Evolutionary conservation across 2,329 filamentous ascomycete genomes (phyloP).

Genomic region (Beauveria sp.): DNA sequence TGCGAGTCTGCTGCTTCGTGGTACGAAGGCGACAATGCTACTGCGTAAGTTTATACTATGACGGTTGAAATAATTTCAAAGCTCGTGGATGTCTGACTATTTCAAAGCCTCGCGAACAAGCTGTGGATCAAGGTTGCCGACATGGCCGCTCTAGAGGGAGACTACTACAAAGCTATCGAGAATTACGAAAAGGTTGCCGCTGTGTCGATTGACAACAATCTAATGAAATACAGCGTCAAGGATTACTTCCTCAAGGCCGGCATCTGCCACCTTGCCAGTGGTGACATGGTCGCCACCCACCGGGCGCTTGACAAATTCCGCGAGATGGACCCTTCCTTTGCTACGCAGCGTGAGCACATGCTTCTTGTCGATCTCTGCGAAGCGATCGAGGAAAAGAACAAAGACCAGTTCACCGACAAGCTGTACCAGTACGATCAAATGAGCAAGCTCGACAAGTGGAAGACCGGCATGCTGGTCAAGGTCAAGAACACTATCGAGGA

Average conservation of each 20-base stretch:
- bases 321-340: conserved; percentile 72
- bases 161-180: conserved; percentile 78
- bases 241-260: conserved; percentile 93
- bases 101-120: conserved; percentile 77
- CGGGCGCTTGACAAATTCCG: conserved; percentile 76
- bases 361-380: conserved; percentile 70
- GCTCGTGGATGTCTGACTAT: neutral
- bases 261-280: conserved; percentile 72
- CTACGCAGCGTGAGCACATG: conserved; percentile 70
- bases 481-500: conserved; percentile 78
- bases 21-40: conserved; percentile 82
- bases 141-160: conserved; percentile 68
- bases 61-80: too few relatives aligned
- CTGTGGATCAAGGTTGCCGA: conserved; percentile 89
- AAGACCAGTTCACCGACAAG: conserved; percentile 78
- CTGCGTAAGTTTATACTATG: conserved; percentile 52
- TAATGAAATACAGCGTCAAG: conserved; percentile 91
- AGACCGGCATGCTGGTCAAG: conserved; percentile 75
- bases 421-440: conserved; percentile 85
- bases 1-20: conserved; percentile 83
- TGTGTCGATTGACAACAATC: conserved; percentile 74
- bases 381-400: conserved; percentile 68
- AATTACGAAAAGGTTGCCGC: conserved; percentile 79
- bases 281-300: conserved; percentile 70
- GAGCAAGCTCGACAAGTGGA: conserved; percentile 94